A percentile compares a stretch with the other conserved stretches of the same genome.
Conservation (phyloP, 2,329 filamentous ascomycete genomes). For the Rachicladosporium sp. region DNA sequence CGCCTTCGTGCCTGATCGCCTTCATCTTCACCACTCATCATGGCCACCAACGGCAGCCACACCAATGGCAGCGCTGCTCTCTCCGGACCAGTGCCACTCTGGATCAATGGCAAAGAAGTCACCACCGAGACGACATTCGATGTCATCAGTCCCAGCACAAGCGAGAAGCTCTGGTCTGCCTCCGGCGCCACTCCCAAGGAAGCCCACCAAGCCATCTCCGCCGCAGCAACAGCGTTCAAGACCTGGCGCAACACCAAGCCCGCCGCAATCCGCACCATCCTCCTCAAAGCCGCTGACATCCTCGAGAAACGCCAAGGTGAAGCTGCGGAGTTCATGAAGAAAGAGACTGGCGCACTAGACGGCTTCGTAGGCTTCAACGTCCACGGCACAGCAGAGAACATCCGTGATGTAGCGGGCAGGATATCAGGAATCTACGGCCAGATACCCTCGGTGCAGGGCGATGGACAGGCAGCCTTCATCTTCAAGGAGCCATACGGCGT, state of each 20-base stretch:
- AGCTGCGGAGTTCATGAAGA: constrained; percentile 45
- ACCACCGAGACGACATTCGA: constrained; percentile 38
- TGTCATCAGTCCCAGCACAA: constrained; percentile 44
- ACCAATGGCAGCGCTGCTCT: background rate
- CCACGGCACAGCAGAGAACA: constrained; percentile 29
- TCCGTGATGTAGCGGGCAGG: constrained; percentile 42
- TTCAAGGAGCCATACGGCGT: constrained; percentile 69
- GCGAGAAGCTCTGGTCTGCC: constrained; percentile 42
- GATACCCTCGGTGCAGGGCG: constrained; percentile 36
- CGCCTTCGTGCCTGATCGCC: too few relatives aligned
- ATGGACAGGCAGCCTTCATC: constrained; percentile 49
- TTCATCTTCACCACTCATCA: too few relatives aligned
- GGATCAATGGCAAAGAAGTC: constrained; percentile 38
- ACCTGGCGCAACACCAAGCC: constrained; percentile 56
- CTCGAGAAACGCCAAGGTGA: constrained; percentile 49
- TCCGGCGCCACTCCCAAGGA: constrained; percentile 45
- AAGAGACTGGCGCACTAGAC: constrained; percentile 43
- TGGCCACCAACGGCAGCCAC: background rate
- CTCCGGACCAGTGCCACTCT: constrained; percentile 27
- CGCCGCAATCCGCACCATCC: constrained; percentile 51
- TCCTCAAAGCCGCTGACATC: constrained; percentile 56
- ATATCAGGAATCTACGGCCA: constrained; percentile 36
- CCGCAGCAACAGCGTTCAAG: constrained; percentile 55
- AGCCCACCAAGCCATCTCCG: constrained; percentile 42
- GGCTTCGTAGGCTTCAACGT: constrained; percentile 30